Conservation (phyloP, 805 yeast genomes). For the Middelhovenomyces tepae region DNA sequence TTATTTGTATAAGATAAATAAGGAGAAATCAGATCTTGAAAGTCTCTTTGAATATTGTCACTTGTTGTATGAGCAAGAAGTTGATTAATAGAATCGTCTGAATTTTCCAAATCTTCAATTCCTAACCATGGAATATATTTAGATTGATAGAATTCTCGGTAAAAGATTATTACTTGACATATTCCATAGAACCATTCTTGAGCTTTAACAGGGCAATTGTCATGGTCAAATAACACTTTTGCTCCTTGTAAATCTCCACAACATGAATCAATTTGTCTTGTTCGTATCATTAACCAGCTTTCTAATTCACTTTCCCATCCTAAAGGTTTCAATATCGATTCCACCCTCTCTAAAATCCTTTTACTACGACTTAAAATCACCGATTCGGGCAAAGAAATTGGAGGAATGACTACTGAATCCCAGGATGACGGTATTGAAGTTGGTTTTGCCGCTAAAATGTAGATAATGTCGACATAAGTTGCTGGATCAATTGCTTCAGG, state of each 20-base stretch:
- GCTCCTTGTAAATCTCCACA: constrained; percentile 13
- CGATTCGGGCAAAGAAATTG: no score
- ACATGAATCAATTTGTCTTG: constrained; percentile 21
- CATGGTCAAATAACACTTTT: constrained; percentile 9
- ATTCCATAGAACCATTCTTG: constrained; percentile 25
- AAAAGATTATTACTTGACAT: constrained; percentile 20
- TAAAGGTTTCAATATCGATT: constrained; percentile 5
- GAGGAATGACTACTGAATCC: no score
- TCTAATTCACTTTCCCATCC: constrained; percentile 18
- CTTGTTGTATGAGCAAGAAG: constrained; percentile 15
- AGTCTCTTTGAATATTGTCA: constrained; percentile 15
- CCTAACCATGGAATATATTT: background rate
- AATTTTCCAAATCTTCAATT: constrained; percentile 1
- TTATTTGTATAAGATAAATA: constrained; percentile 17
- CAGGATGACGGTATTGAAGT: background rate
- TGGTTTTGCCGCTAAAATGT: background rate
- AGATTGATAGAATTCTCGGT: constrained; percentile 12
- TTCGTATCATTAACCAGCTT: constrained; percentile 22
- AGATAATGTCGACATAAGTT: constrained; percentile 7
- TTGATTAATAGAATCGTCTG: constrained; percentile 10
- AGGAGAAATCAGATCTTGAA: constrained; percentile 22
- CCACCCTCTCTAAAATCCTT: constrained; percentile 7
- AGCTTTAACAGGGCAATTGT: constrained; percentile 12
- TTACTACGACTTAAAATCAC: background rate
- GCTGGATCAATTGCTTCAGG: constrained; percentile 24